phyloP scores from a whole-genome alignment of 2,329 filamentous ascomycete species.

The Fonsecaea nubica region DNA sequence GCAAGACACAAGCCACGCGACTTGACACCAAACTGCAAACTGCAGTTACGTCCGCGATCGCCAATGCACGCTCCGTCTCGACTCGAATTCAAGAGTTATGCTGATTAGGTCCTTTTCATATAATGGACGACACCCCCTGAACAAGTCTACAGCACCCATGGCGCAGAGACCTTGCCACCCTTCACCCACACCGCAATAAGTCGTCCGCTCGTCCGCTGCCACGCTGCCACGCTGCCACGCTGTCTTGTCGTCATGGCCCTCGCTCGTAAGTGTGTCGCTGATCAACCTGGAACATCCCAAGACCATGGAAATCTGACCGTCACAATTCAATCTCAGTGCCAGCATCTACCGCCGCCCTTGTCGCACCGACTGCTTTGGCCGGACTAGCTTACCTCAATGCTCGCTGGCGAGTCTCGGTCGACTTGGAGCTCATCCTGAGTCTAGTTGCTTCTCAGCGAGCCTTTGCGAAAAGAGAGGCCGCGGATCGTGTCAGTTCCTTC shows the following conservation, averaged over 20 bases:
- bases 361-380: slow-evolving; percentile 62
- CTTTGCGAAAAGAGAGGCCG: slow-evolving; percentile 56
- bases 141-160: neutral
- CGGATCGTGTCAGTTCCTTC: slow-evolving; percentile 72
- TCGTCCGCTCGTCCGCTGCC: too few species aligned
- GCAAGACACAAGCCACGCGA: neutral
- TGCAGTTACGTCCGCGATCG: slow-evolving; percentile 1
- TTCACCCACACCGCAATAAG: neutral
- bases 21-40: slow-evolving; percentile 9
- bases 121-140: neutral
- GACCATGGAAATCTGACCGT: neutral
- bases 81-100: neutral
- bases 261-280: slow-evolving; percentile 4
- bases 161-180: slow-evolving; percentile 1
- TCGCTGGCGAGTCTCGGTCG: slow-evolving; percentile 69
- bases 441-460: slow-evolving; percentile 56
- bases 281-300: neutral
- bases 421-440: slow-evolving; percentile 64
- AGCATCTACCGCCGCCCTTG: slow-evolving; percentile 22
- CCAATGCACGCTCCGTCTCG: neutral
- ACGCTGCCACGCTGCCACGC: neutral
- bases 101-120: neutral
- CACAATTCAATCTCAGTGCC: neutral
- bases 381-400: slow-evolving; percentile 81
- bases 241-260: slow-evolving; percentile 11